These are phyloP conservation scores for Trametes polyzona DNA, from an alignment of 1,284 basidiomycete species.

Conservation along the genomic window DNA sequence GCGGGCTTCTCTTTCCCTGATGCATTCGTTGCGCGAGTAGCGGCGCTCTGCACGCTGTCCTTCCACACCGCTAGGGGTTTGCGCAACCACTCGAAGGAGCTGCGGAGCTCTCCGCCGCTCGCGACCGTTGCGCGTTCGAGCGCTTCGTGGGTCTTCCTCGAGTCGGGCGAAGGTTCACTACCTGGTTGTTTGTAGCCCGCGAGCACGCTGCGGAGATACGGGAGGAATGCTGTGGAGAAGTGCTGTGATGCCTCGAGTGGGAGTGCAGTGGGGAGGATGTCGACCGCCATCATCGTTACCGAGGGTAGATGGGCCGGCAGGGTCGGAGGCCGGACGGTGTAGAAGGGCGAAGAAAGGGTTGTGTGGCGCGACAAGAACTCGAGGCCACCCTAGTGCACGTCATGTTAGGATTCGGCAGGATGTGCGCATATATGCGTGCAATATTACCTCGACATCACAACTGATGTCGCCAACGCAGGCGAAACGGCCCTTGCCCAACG, in stretches of 20 bases:
- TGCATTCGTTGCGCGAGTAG: background rate
- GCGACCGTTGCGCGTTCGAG: conserved; percentile 76
- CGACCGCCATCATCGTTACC: conserved; percentile 83
- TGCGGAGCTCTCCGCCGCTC: conserved; percentile 56
- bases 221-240: conserved; percentile 70
- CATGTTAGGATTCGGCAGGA: background rate
- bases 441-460: conserved; percentile 75
- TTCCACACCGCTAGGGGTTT: conserved; percentile 52
- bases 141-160: conserved; percentile 43
- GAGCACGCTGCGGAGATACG: conserved; percentile 71
- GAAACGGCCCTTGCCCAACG: conserved; percentile 59
- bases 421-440: background rate
- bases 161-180: conserved; percentile 23
- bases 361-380: conserved; percentile 79
- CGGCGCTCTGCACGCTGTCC: conserved; percentile 15
- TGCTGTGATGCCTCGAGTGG: conserved; percentile 80
- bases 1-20: background rate
- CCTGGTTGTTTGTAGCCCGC: conserved; percentile 37
- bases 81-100: conserved; percentile 63
- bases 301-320: conserved; percentile 53
- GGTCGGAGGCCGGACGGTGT: conserved; percentile 49
- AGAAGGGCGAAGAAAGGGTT: conserved; percentile 79
- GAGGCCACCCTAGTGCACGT: conserved; percentile 68
- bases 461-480: conserved; percentile 83
- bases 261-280: conserved; percentile 86